Base-by-base conservation (phyloP, 2,329 filamentous ascomycete species). In the Cordyceps pruinosa region DNA sequence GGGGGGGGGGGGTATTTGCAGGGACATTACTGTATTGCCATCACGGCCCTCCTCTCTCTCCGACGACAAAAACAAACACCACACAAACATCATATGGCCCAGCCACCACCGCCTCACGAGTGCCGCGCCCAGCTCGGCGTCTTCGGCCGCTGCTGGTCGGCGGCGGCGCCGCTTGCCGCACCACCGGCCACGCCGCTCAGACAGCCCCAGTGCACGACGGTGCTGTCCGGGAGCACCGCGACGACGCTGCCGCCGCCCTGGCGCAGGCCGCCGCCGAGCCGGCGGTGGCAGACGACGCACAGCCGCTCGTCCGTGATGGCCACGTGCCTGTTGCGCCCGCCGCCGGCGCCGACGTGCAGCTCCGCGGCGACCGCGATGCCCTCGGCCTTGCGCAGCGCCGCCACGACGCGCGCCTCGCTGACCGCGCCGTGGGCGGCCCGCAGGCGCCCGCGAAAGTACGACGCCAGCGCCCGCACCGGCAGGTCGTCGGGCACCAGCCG, bases 241-340 rank as follows among this genome's bases (percentile, higher is more conserved):
- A 97, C 88, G 19, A 96, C 94, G 70, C 89, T 96, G 4, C 90
- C 88, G 2, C 93, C 93, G 2, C 93, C 93, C 63, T 97, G 83
- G 60, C 94, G 77, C 78, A 97, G 97, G 67, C 71, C 70, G 1
- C 90, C 88, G 1, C 92, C 93, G 62, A 99, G 82, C 62, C 94
- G 79, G 77, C 97, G 97, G 71, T 96, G 88, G 69, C 94, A 99
- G 17, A 96, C 89, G 13, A 88, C 86, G 69, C 94, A 99, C 56
- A 96, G 87, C 52, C 90, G 79, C 68, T 97, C 93, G 65, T 99
- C 93, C 10, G 82, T 84, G 52, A 99, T 85, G 21, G 90, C 83
- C 12, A 97, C 91, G 63, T 90, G 81, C 55, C 80, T 72, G 63
- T 80, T 83, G 53, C 78, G 74, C 80, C 81, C 47, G 75, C 76